phyloP scores from a whole-genome alignment of 129 eudicot genomes.

The Oenanthe sinensis region DNA sequence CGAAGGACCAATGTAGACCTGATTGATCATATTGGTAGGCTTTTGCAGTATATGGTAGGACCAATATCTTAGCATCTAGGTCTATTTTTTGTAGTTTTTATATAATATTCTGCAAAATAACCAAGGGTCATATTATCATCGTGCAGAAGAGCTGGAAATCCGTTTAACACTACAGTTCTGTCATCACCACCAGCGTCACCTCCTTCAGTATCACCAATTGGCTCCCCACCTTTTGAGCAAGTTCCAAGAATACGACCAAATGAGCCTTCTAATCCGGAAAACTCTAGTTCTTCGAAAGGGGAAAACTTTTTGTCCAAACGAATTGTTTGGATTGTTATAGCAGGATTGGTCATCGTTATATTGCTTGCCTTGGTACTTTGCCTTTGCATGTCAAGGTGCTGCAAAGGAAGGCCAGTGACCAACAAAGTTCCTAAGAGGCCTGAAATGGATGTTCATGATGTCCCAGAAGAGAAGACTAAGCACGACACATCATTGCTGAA shows the following conservation, averaged over 20 bases:
- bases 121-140: slow-evolving; percentile 1
- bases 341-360: slow-evolving; percentile 35
- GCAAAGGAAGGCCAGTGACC: slow-evolving; percentile 32
- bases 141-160: slow-evolving; percentile 77
- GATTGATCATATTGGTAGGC: not conserved
- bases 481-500: slow-evolving; percentile 24
- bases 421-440: slow-evolving; percentile 25
- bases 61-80: not conserved
- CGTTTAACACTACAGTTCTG: slow-evolving; percentile 70
- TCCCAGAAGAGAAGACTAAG: slow-evolving; percentile 24
- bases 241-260: slow-evolving; percentile 31
- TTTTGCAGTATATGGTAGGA: not conserved
- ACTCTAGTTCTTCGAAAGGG: slow-evolving; percentile 21
- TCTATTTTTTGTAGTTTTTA: not conserved
- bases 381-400: slow-evolving; percentile 39
- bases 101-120: not conserved
- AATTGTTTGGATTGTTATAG: slow-evolving; percentile 43
- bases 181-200: slow-evolving; percentile 55
- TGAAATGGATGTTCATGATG: slow-evolving; percentile 19
- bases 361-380: slow-evolving; percentile 45
- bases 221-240: slow-evolving; percentile 39
- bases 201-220: slow-evolving; percentile 47
- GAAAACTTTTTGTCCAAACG: slow-evolving; percentile 20
- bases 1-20: not conserved
- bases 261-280: slow-evolving; percentile 34